A percentile compares a stretch with the other conserved stretches of the same genome.
Conservation (phyloP, 2,329 filamentous ascomycete species). For the Xylariaceae sp. region DNA sequence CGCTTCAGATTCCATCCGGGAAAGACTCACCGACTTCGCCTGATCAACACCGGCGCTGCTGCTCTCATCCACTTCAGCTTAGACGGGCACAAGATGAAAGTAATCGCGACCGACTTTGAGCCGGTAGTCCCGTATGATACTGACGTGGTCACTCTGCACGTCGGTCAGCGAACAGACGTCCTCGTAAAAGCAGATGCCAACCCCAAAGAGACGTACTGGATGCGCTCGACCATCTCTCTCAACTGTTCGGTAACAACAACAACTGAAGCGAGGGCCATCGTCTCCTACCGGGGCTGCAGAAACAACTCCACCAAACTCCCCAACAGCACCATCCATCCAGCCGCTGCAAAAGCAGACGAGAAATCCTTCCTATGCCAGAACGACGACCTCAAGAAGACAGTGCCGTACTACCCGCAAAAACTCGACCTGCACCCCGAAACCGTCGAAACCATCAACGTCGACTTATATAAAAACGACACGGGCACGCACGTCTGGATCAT, state of each 20-base stretch:
- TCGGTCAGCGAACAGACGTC: constrained; percentile 20
- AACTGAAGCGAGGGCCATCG: not conserved
- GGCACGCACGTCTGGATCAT: constrained; percentile 1
- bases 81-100: constrained; percentile 43
- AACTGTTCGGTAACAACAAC: constrained; percentile 13
- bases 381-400: constrained; percentile 4
- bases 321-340: not conserved
- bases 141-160: not conserved
- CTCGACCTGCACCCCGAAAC: not conserved
- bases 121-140: constrained; percentile 45
- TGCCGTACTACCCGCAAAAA: not conserved
- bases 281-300: not conserved
- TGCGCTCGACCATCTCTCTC: constrained; percentile 7
- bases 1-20: constrained; percentile 30
- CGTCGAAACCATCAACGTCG: not conserved
- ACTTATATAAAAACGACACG: not conserved
- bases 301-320: not conserved
- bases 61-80: constrained; percentile 28
- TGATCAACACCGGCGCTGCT: constrained; percentile 34
- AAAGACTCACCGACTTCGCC: constrained; percentile 38
- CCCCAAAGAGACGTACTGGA: not conserved
- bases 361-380: constrained; percentile 4
- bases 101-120: constrained; percentile 46
- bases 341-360: constrained; percentile 1
- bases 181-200: constrained; percentile 8